Evolutionary conservation across 805 yeast genomes (phyloP), one percentile per base, ranked within the genome.

Genomic region (Candida germanica): DNA sequence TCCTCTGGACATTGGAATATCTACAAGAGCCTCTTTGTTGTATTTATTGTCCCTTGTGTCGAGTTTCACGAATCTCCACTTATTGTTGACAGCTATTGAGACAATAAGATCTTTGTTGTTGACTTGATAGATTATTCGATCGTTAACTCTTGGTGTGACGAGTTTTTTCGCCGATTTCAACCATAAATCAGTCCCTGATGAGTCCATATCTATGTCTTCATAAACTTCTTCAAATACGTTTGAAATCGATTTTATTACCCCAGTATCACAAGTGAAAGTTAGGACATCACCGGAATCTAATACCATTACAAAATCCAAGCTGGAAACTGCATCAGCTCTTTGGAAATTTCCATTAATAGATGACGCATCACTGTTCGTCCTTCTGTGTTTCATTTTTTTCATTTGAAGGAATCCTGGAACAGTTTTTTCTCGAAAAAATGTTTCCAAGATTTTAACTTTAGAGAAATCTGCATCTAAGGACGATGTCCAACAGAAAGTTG

Each of bases 131-230:
- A 86, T 77, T 20, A 86, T 59, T 42, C 89, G 66, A 53, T 85
- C 93, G 49, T 77, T 80, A 17, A 85, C 80, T 52, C 93, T 69
- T 4, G 94, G 87, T 0, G 94, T 80, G 2, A 71, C 53, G 8
- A 87, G 54, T 41, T 74, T 73, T 34, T 71, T 73, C 37, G 81
- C 80, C 2, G 77, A 64, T 1, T 66, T 62, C n/a, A 83, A 50
- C 14, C 37, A 38, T 5, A 44, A 28, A 7, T 7, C n/a, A 11
- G 6, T 7, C 24, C 14, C 11, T n/a, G n/a, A n/a, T n/a, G 14
- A 8, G 4, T 28, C 31, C 3, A 10, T n/a, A 8, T 21, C 29
- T n/a, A 23, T 10, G 6, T 27, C 33, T 18, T 38, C 49, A 30
- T 45, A 42, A n/a, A 39, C 5, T 18, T 51, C 40, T 5, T 43